Percentiles rank a stretch among this genome's conserved stretches.
Conservation (phyloP, 331 rosid genomes). For the Pyrus hybrid region DNA sequence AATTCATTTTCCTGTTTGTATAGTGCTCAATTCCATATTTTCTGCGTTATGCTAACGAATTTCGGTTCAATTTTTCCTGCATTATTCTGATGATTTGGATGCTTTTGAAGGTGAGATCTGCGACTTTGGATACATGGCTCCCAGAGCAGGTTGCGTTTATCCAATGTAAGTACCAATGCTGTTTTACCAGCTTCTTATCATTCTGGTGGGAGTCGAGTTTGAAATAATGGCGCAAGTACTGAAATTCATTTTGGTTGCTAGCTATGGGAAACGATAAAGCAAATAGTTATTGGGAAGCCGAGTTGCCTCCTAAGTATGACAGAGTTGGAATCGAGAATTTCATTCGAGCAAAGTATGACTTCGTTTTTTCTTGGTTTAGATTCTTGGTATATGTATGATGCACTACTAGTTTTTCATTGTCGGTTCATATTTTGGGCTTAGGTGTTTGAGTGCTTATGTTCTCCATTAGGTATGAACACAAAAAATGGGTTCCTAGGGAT, state of each 20-base stretch:
- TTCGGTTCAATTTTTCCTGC: neutral
- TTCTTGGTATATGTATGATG: neutral
- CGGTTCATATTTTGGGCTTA: conserved; percentile 6
- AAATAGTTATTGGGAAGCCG: conserved; percentile 19
- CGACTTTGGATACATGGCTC: conserved; percentile 23
- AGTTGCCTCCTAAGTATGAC: conserved; percentile 14
- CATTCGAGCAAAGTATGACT: conserved; percentile 16
- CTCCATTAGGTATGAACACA: conserved; percentile 15
- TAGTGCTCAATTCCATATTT: neutral
- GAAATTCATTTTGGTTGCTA: conserved; percentile 16
- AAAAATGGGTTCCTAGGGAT: conserved; percentile 15
- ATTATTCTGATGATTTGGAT: neutral
- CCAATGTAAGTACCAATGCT: conserved; percentile 5
- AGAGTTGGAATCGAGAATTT: conserved; percentile 16
- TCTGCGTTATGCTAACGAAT: neutral
- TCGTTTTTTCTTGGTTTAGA: neutral
- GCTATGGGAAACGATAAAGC: conserved; percentile 11
- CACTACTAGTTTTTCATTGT: neutral
- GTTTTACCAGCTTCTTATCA: neutral
- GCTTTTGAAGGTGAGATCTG: conserved; percentile 18
- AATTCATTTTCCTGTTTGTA: neutral
- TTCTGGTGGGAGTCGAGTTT: neutral
- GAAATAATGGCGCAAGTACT: neutral
- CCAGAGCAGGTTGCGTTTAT: conserved; percentile 18
- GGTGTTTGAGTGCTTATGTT: conserved; percentile 5